Conservation (phyloP, 192 early-diverging fungal genomes). For the Paraglomus occultum region DNA sequence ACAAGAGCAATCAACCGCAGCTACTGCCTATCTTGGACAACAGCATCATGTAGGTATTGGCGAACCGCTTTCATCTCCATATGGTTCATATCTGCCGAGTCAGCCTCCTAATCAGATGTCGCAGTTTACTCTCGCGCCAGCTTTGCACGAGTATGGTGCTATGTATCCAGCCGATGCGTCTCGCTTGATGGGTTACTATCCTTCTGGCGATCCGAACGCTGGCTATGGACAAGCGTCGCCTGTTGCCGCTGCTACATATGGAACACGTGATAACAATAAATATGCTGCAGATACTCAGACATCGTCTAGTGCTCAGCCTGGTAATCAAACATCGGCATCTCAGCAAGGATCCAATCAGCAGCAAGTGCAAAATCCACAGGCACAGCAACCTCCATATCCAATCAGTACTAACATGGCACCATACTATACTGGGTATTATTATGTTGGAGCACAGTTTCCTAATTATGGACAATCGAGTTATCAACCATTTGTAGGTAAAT, state of each 20-base stretch:
- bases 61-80: constrained; percentile 50
- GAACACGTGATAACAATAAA: constrained; percentile 49
- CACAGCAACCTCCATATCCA: constrained; percentile 57
- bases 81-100: constrained; percentile 51
- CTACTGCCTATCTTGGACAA: constrained; percentile 54
- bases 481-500: constrained; percentile 92
- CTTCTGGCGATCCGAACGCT: constrained; percentile 41
- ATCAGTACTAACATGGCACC: constrained; percentile 53
- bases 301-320: constrained; percentile 34
- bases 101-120: constrained; percentile 48
- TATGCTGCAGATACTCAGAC: constrained; percentile 44
- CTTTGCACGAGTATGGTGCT: constrained; percentile 53
- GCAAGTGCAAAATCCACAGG: constrained; percentile 43
- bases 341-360: constrained; percentile 50
- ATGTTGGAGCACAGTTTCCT: constrained; percentile 78
- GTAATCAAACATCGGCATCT: constrained; percentile 33
- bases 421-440: constrained; percentile 84
- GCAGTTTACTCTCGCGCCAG: constrained; percentile 53
- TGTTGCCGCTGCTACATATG: constrained; percentile 51
- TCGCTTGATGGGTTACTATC: constrained; percentile 55
- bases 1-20: constrained; percentile 19
- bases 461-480: constrained; percentile 81
- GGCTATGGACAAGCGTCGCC: constrained; percentile 60
- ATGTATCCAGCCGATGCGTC: constrained; percentile 66
- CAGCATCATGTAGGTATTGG: constrained; percentile 47